phyloP scores from a whole-genome alignment of 305 asterid species.

The Rubia occidens region DNA sequence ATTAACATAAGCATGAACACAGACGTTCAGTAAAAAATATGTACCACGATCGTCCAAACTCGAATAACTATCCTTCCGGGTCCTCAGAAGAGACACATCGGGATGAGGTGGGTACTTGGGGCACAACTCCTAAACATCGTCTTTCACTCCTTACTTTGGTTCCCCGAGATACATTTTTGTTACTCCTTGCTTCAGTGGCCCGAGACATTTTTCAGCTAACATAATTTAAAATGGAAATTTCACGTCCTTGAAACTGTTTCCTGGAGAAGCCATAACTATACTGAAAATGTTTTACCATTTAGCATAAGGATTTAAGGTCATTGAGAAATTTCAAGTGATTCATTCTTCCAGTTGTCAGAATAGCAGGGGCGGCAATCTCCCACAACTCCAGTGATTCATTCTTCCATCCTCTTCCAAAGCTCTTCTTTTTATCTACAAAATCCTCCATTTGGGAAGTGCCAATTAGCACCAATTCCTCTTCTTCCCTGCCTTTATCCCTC shows the following conservation, averaged over 20 bases:
- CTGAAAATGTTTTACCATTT: background rate
- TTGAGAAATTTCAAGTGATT: background rate
- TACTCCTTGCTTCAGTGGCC: background rate
- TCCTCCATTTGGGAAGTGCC: background rate
- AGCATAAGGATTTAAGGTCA: background rate
- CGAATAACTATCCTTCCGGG: too few species aligned
- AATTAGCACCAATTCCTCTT: background rate
- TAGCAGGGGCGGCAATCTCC: slow-evolving; percentile 31
- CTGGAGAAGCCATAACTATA: background rate
- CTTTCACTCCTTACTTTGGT: slow-evolving; percentile 16
- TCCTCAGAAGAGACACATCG: too few species aligned
- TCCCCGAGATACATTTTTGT: slow-evolving; percentile 33
- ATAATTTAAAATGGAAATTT: slow-evolving; percentile 6
- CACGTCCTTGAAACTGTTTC: background rate
- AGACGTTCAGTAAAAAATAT: too few species aligned
- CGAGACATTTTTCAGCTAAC: slow-evolving; percentile 44
- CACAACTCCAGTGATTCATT: slow-evolving; percentile 26
- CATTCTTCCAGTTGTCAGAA: slow-evolving; percentile 17
- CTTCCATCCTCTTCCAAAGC: slow-evolving; percentile 3
- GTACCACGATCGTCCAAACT: too few species aligned
- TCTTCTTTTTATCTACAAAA: background rate
- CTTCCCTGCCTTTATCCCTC: background rate
- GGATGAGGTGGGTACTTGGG: too few species aligned
- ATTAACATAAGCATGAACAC: background rate
- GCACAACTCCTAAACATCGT: background rate